A percentile compares a stretch with the other conserved stretches of the same genome.
phyloP scores from a whole-genome alignment of 2,329 filamentous ascomycete genomes.

The Ceratocystis diversiconidia region DNA sequence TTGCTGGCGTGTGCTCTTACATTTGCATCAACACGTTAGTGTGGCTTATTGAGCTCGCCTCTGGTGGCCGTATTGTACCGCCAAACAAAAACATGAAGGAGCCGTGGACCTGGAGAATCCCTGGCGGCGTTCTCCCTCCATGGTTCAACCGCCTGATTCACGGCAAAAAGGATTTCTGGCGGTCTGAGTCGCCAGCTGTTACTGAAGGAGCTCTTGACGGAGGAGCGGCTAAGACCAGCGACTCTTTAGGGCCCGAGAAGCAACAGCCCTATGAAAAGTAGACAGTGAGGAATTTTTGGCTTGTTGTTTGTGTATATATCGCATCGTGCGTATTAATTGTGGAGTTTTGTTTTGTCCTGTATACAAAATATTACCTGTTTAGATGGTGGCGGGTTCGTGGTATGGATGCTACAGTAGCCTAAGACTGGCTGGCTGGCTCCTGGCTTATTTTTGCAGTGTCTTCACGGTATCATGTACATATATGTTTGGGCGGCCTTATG shows the following conservation, averaged over 20 bases:
- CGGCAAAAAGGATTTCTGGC: constrained; percentile 65
- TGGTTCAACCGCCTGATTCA: constrained; percentile 51
- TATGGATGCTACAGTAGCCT: neutral
- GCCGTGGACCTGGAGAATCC: constrained; percentile 63
- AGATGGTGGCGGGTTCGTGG: neutral
- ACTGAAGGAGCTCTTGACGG: constrained; percentile 18
- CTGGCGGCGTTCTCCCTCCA: constrained; percentile 58
- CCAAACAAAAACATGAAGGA: constrained; percentile 65
- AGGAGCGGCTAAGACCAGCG: constrained; percentile 10
- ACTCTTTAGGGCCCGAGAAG: constrained; percentile 14
- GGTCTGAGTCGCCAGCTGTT: constrained; percentile 8
- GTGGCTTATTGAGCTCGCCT: constrained; percentile 52
- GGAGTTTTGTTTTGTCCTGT: neutral
- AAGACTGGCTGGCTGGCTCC: too few species aligned
- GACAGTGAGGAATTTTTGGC: neutral
- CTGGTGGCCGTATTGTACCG: constrained; percentile 56
- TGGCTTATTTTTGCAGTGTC: too few species aligned
- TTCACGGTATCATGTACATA: too few species aligned
- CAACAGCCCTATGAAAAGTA: constrained; percentile 12
- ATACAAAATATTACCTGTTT: neutral
- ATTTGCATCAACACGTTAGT: constrained; percentile 58
- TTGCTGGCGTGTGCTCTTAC: constrained; percentile 65
- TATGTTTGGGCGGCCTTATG: too few species aligned
- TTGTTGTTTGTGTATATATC: neutral
- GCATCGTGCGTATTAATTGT: neutral